These are phyloP conservation scores for Candida xiaguanensis DNA, from an alignment of 805 yeast species.

Conservation along the genomic window DNA sequence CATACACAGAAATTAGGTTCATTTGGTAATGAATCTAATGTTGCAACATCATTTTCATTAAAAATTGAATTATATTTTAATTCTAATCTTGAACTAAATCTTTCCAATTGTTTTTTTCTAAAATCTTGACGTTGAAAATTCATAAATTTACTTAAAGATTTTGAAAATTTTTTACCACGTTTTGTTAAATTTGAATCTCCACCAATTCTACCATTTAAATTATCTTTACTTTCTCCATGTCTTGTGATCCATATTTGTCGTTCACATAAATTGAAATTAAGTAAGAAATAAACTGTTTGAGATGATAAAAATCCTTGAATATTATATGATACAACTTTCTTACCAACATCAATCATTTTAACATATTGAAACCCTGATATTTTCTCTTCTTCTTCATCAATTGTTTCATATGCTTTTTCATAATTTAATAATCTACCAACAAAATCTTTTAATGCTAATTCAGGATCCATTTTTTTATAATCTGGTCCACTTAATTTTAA, in stretches of 20 bases:
- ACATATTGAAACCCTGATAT: slow-evolving; percentile 74
- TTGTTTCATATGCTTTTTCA: slow-evolving; percentile 85
- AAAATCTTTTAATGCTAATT: slow-evolving; percentile 75
- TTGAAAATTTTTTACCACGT: slow-evolving; percentile 73
- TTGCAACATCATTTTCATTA: slow-evolving; percentile 19
- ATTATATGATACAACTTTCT: slow-evolving; percentile 87
- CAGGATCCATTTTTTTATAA: slow-evolving; percentile 80
- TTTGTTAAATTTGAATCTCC: slow-evolving; percentile 83
- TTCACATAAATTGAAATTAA: slow-evolving; percentile 83
- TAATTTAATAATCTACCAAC: slow-evolving; percentile 76
- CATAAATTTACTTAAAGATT: slow-evolving; percentile 72
- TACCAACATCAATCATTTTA: slow-evolving; percentile 94
- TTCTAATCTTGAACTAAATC: slow-evolving; percentile 45
- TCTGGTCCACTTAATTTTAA: slow-evolving; percentile 92
- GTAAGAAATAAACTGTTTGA: slow-evolving; percentile 84
- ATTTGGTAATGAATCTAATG: slow-evolving; percentile 27
- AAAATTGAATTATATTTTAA: slow-evolving; percentile 35
- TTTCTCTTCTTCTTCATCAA: slow-evolving; percentile 75
- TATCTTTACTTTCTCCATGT: slow-evolving; percentile 90
- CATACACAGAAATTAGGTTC: slow-evolving; percentile 86
- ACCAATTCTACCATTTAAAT: slow-evolving; percentile 81
- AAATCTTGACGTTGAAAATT: slow-evolving; percentile 67
- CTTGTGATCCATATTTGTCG: slow-evolving; percentile 94
- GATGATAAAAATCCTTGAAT: slow-evolving; percentile 86
- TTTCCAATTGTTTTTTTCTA: slow-evolving; percentile 55